phyloP scores from a whole-genome alignment of 495 filamentous ascomycete species.

The Chlorociboria aeruginascens region DNA sequence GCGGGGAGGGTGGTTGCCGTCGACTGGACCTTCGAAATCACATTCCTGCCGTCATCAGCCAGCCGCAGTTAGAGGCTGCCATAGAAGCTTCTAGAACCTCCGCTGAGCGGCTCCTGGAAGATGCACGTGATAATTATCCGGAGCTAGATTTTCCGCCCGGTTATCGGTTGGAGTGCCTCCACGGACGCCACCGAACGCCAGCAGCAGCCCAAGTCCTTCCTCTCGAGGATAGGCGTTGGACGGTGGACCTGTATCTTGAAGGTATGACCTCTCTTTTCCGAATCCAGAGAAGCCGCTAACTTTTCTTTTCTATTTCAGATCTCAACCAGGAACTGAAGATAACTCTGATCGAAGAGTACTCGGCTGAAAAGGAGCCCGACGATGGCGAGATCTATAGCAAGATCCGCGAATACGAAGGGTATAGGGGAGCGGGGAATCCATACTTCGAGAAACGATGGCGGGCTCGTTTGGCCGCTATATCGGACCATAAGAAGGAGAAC shows the following conservation, averaged over 20 bases:
- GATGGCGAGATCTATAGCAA: slow-evolving; percentile 29
- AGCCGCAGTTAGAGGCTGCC: slow-evolving; percentile 1
- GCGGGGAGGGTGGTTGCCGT: background rate
- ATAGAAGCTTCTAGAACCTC: slow-evolving; percentile 1
- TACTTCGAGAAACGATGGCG: slow-evolving; percentile 6
- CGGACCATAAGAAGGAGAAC: slow-evolving; percentile 2
- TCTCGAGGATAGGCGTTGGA: slow-evolving; percentile 23
- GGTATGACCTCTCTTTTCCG: slow-evolving; percentile 14
- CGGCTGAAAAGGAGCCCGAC: slow-evolving; percentile 16
- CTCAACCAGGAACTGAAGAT: slow-evolving; percentile 15
- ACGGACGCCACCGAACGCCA: slow-evolving; percentile 23
- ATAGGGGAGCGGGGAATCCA: background rate
- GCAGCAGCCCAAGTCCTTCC: slow-evolving; percentile 14
- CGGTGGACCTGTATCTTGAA: slow-evolving; percentile 28
- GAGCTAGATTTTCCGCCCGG: slow-evolving; percentile 7
- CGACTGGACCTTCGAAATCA: slow-evolving; percentile 2
- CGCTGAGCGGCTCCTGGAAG: slow-evolving; percentile 1
- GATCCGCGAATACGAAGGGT: slow-evolving; percentile 25
- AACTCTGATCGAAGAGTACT: too few relatives aligned
- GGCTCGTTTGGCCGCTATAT: slow-evolving; percentile 5
- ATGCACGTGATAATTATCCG: slow-evolving; percentile 1
- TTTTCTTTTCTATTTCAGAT: slow-evolving; percentile 12
- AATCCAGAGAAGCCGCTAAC: slow-evolving; percentile 4
- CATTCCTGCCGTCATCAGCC: slow-evolving; percentile 3
- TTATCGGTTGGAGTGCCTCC: slow-evolving; percentile 20